phyloP scores from a whole-genome alignment of 257 asterid species.

The Parsonsia alboflavescens region DNA sequence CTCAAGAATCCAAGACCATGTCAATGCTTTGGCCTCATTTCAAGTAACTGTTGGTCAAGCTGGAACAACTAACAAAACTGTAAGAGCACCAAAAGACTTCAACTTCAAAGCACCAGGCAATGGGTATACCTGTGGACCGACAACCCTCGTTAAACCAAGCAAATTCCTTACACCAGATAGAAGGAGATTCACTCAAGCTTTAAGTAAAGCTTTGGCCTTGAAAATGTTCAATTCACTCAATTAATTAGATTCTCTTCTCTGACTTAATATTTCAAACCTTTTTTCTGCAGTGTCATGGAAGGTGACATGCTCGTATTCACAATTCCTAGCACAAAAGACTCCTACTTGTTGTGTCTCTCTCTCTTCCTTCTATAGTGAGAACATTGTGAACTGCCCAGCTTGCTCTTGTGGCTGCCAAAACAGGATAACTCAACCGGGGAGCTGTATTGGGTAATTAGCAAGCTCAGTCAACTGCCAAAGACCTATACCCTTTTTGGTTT shows the following conservation, averaged over 20 bases:
- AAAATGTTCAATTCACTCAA: background rate
- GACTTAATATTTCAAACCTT: conserved; percentile 4
- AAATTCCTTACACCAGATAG: conserved; percentile 31
- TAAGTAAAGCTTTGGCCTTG: conserved; percentile 33
- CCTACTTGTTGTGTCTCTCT: conserved; percentile 32
- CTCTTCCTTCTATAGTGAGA: conserved; percentile 26
- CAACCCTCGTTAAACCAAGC: conserved; percentile 31
- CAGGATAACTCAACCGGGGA: conserved; percentile 19
- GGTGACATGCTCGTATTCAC: conserved; percentile 36
- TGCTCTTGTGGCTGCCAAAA: conserved; percentile 28
- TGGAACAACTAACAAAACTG: conserved; percentile 41
- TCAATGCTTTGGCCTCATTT: conserved; percentile 33
- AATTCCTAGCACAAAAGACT: conserved; percentile 24
- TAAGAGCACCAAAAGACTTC: conserved; percentile 40
- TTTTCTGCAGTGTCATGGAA: conserved; percentile 83
- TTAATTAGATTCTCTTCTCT: background rate
- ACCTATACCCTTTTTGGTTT: background rate
- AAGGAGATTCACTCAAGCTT: conserved; percentile 49
- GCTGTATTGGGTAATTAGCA: conserved; percentile 14
- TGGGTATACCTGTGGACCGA: conserved; percentile 52
- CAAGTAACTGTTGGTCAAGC: conserved; percentile 44
- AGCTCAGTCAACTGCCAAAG: background rate
- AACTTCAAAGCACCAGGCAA: conserved; percentile 41
- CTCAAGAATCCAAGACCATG: conserved; percentile 44
- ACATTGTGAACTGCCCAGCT: conserved; percentile 23